These are phyloP conservation scores for Quercus robur DNA, from an alignment of 306 rosid genomes.

Conservation along the genomic window DNA sequence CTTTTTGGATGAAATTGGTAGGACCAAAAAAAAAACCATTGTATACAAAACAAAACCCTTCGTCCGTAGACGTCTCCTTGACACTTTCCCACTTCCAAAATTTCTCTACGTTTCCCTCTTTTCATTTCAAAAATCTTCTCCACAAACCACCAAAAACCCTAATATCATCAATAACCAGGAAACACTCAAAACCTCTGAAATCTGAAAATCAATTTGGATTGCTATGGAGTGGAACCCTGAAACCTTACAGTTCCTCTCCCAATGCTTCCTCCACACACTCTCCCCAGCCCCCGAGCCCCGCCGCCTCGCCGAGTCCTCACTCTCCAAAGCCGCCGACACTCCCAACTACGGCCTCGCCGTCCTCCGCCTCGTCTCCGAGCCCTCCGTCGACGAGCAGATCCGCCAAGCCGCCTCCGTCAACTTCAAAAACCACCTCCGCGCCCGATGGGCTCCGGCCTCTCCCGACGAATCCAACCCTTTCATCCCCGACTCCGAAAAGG, in stretches of 20 bases:
- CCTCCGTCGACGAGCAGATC: slow-evolving; percentile 72
- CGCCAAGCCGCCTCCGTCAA: slow-evolving; percentile 90
- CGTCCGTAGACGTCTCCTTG: background rate
- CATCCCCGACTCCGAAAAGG: slow-evolving; percentile 66
- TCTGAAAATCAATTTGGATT: background rate
- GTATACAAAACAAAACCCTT: too few species aligned
- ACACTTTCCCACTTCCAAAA: too few species aligned
- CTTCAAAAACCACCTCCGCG: slow-evolving; percentile 86
- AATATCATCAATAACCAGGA: too few species aligned
- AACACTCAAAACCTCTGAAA: slow-evolving; percentile 10
- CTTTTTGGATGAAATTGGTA: too few species aligned
- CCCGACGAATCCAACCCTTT: slow-evolving; percentile 38
- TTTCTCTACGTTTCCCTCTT: too few species aligned
- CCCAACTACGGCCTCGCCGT: slow-evolving; percentile 89
- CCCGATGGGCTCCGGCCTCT: slow-evolving; percentile 50
- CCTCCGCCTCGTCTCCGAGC: slow-evolving; percentile 87
- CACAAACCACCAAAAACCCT: too few species aligned
- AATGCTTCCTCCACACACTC: slow-evolving; percentile 83
- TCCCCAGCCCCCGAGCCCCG: slow-evolving; percentile 88
- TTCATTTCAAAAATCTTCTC: too few species aligned
- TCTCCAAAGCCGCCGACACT: slow-evolving; percentile 53
- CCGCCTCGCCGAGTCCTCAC: slow-evolving; percentile 84
- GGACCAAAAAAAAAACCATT: too few species aligned
- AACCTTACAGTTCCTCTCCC: slow-evolving; percentile 74
- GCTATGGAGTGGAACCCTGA: slow-evolving; percentile 88